Conservation (phyloP, 345 rosid genomes). For the Excoecaria cochinchinensis region DNA sequence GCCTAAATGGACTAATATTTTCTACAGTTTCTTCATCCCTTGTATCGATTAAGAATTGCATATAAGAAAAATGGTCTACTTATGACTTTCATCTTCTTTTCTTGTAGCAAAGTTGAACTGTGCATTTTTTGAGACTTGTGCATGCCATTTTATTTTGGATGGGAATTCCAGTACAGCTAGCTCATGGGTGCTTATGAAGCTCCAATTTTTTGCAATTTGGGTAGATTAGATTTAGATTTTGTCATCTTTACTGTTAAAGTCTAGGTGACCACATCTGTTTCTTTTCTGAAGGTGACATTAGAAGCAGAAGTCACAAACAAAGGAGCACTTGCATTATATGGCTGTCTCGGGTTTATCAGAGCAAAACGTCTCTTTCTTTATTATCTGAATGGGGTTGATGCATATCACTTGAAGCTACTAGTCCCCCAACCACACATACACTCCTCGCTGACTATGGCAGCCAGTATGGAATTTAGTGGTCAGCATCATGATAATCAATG, state of each 20-base stretch:
- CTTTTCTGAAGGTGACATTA: slow-evolving; percentile 62
- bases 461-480: slow-evolving; percentile 20
- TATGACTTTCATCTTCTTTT: background rate
- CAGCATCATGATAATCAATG: background rate
- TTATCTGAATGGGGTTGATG: slow-evolving; percentile 93
- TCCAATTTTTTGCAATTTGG: too few relatives aligned
- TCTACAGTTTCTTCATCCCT: background rate
- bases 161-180: background rate
- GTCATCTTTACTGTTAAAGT: background rate
- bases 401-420: slow-evolving; percentile 76
- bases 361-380: slow-evolving; percentile 87
- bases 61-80: background rate
- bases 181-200: too few relatives aligned
- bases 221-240: too few relatives aligned
- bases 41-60: background rate
- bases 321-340: slow-evolving; percentile 94
- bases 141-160: background rate
- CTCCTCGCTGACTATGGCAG: slow-evolving; percentile 34
- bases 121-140: background rate
- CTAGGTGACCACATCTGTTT: background rate
- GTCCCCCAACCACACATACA: slow-evolving; percentile 54
- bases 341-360: slow-evolving; percentile 89
- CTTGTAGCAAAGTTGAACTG: background rate
- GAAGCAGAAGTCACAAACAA: slow-evolving; percentile 99
- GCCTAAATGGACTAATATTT: too few relatives aligned